Evolutionary conservation across 139 green algal genomes (phyloP).

Genomic region (Chlamydomonas applanata): DNA sequence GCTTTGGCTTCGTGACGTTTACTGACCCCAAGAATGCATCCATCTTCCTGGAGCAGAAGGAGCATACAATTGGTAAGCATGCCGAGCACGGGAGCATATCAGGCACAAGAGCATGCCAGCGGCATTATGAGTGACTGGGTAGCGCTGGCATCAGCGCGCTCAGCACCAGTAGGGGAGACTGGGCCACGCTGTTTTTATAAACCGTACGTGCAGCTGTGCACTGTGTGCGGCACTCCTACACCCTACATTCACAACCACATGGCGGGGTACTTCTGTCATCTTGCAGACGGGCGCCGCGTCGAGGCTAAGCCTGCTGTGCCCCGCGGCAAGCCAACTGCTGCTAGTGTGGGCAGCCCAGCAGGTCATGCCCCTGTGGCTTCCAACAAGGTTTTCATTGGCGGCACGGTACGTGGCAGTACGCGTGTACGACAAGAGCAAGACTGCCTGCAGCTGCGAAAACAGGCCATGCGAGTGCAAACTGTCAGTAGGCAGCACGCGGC

Average conservation of each 20-base stretch:
- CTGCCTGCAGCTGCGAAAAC: background rate
- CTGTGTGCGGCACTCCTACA: background rate
- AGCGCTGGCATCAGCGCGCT: too few species aligned
- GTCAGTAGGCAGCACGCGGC: too few species aligned
- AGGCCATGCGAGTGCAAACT: too few species aligned
- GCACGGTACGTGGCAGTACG: conserved; percentile 53
- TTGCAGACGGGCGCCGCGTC: conserved; percentile 55
- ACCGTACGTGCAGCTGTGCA: too few species aligned
- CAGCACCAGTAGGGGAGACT: too few species aligned
- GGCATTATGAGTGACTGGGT: too few species aligned
- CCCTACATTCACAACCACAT: background rate
- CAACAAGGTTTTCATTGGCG: conserved; percentile 75
- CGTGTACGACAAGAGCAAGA: too few species aligned
- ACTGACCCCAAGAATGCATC: conserved; percentile 41
- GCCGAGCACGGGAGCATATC: too few species aligned
- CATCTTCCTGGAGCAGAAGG: conserved; percentile 57
- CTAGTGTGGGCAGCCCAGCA: conserved; percentile 6
- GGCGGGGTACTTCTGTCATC: background rate
- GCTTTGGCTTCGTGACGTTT: conserved; percentile 81
- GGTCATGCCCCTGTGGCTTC: conserved; percentile 33
- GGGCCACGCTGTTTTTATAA: too few species aligned
- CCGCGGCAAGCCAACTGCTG: conserved; percentile 10
- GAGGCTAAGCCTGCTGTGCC: conserved; percentile 77
- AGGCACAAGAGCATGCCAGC: too few species aligned
- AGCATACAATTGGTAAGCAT: conserved; percentile 2